Base-by-base conservation (phyloP, 768 basidiomycete species). In the Hericium alpestre region DNA sequence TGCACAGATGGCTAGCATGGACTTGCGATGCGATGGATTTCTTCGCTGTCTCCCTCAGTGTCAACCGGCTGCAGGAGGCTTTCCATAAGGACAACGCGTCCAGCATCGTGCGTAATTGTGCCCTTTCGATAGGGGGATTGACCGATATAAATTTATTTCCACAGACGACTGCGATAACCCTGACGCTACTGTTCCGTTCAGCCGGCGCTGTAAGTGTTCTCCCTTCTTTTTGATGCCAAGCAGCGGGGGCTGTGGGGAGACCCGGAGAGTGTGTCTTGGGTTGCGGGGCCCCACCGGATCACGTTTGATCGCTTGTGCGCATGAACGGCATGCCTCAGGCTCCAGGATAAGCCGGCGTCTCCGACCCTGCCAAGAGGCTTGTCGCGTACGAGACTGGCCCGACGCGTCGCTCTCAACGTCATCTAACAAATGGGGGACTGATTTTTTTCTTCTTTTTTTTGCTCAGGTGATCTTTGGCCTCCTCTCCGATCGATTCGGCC, bases 401-500 rank as follows among this genome's bases (percentile, higher is more conserved):
- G 20, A n/a, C n/a, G n/a, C 16, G 2, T 15, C 20, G 16, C 8
- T 51, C 22, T 32, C 7, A 18, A 2, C 23, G 18, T 23, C 49
- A 53, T 37, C 16, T 32, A 0, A 9, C 32, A 32, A 32, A 32
- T 7, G 20, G 43, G 43, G 16, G 8, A 46, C 20, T 46, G 43
- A 46, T 15, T 16, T 15, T 46, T 20, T 20, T 51, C 9, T 16
- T 15, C 12, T 20, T 20, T 51, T 25, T 18, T 11, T 22, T 22
- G 8, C 22, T 12, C 38, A 72, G 72, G 56, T 91, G 51, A 73
- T 93, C 63, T 94, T 95, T 61, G 93, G 92, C 49, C 67, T 93
- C 46, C 63, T 86, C n/a, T 88, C 87, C 1, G 94, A 96, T 67
- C 82, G 94, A 3, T 95, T 76, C 67, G 94, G 94, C 4, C 80